These are phyloP conservation scores for Oemleria cerasiformis DNA, from an alignment of 306 rosid genomes.

Conservation along the genomic window DNA sequence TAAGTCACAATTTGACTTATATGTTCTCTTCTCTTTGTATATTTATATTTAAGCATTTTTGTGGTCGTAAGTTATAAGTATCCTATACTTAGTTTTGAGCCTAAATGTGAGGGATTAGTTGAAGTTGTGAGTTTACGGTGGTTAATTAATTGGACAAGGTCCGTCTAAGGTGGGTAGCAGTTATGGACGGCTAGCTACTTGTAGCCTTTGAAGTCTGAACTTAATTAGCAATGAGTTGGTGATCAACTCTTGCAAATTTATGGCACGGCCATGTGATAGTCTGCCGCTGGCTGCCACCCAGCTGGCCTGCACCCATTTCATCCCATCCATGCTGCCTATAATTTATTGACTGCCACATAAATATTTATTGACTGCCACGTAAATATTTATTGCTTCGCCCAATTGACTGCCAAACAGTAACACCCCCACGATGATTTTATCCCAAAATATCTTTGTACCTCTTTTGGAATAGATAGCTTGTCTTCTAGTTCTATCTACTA, in stretches of 20 bases:
- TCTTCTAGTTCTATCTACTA: no score
- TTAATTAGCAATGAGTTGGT: conserved; percentile 6
- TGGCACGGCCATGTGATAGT: not conserved
- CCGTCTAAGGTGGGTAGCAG: not conserved
- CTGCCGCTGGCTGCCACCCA: not conserved
- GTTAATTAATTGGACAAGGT: no score
- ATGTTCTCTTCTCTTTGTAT: not conserved
- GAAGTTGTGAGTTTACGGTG: not conserved
- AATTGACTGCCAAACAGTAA: no score
- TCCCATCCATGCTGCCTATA: no score
- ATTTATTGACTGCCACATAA: not conserved
- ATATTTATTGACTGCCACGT: not conserved
- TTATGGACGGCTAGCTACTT: not conserved
- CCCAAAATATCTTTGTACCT: no score
- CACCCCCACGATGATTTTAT: no score
- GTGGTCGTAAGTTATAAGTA: no score
- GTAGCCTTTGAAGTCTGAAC: not conserved
- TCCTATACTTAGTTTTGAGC: not conserved
- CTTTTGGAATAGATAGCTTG: no score
- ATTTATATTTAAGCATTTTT: no score
- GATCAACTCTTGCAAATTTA: conserved; percentile 7
- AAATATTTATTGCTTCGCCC: no score
- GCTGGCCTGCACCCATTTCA: not conserved
- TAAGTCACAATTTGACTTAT: not conserved
- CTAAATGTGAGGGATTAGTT: not conserved